Evolutionary conservation across 2,329 filamentous ascomycete genomes (phyloP).

Genomic region (Fusarium paranaense): DNA sequence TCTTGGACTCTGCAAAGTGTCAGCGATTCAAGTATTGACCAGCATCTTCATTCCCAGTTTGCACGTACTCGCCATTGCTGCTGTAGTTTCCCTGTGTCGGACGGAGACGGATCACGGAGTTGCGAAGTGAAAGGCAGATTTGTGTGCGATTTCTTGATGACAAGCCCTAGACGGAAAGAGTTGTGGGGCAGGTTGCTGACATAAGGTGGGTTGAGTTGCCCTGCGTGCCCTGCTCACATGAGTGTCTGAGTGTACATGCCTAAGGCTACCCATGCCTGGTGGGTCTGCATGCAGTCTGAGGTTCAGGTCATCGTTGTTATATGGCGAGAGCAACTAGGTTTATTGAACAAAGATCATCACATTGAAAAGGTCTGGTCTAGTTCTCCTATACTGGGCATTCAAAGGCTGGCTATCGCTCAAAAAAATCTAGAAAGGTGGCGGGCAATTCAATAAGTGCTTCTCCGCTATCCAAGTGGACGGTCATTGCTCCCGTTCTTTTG

Average conservation of each 20-base stretch:
- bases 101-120: constrained; percentile 44
- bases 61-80: constrained; percentile 57
- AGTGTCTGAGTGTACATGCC: not conserved
- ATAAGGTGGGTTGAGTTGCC: constrained; percentile 21
- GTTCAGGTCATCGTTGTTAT: not conserved
- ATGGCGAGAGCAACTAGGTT: not conserved
- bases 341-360: not conserved
- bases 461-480: constrained; percentile 7
- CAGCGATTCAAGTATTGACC: constrained; percentile 21
- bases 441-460: not conserved
- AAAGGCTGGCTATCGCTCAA: not conserved
- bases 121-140: constrained; percentile 44
- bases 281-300: not conserved
- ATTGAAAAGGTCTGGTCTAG: not conserved
- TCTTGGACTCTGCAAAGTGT: constrained; percentile 88
- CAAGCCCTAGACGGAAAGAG: constrained; percentile 44
- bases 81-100: constrained; percentile 45
- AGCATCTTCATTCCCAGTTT: not conserved
- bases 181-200: constrained; percentile 35
- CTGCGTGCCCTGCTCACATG: not conserved
- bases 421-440: not conserved
- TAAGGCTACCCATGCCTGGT: not conserved
- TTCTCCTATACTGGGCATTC: not conserved
- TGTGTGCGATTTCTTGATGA: constrained; percentile 43
- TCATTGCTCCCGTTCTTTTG: constrained; percentile 19